These are phyloP conservation scores for Solanum bulbocastanum DNA, from an alignment of 257 asterid species.

Conservation along the genomic window DNA sequence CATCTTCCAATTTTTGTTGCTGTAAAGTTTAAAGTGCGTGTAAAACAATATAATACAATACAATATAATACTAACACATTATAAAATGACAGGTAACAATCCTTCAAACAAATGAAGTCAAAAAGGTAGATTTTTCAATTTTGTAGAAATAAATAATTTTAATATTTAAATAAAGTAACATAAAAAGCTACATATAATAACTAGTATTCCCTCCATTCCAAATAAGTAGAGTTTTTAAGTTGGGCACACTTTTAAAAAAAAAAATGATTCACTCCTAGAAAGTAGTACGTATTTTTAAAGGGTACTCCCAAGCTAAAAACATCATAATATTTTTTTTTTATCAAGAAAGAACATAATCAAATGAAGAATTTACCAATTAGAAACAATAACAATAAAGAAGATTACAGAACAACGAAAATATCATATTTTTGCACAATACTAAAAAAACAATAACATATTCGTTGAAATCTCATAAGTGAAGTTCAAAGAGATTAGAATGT, in stretches of 20 bases:
- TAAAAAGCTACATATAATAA: background rate
- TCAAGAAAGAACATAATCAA: background rate
- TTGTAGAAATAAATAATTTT: background rate
- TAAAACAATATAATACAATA: no score
- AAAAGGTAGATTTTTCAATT: background rate
- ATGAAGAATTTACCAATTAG: background rate
- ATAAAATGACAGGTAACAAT: background rate
- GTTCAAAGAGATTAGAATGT: accelerated
- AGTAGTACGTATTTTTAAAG: background rate
- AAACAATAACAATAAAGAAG: background rate
- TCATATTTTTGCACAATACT: background rate
- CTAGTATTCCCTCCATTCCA: background rate
- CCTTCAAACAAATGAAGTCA: background rate
- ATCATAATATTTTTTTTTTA: background rate
- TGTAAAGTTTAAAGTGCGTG: background rate
- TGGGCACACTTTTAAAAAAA: background rate
- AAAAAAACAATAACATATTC: background rate
- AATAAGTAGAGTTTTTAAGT: background rate
- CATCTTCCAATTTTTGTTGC: background rate
- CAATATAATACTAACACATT: no score
- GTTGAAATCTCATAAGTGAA: accelerated
- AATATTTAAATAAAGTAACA: background rate
- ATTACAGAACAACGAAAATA: background rate
- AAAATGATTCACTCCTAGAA: background rate
- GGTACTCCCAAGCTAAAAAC: accelerated